A percentile compares a stretch with the other conserved stretches of the same genome.
These are phyloP conservation scores for Verticillium nubilum DNA, from an alignment of 2,329 filamentous ascomycete species.

Conservation along the genomic window DNA sequence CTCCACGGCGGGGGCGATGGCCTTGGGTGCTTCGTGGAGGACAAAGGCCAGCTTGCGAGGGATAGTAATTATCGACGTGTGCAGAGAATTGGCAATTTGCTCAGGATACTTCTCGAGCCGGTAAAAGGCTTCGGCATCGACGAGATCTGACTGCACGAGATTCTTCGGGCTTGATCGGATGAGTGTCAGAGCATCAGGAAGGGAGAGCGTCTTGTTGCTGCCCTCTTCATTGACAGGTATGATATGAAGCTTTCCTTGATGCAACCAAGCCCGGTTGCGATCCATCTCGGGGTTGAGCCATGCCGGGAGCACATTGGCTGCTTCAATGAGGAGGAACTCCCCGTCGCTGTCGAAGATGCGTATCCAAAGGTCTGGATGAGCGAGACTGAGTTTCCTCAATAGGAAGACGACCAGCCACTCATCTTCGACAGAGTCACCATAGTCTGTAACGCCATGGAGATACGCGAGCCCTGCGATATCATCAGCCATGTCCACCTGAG, in stretches of 20 bases:
- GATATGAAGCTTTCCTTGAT: slow-evolving; percentile 68
- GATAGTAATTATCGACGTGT: slow-evolving; percentile 66
- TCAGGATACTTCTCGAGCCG: slow-evolving; percentile 77
- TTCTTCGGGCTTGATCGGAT: slow-evolving; percentile 50
- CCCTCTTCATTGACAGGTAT: slow-evolving; percentile 51
- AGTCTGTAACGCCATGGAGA: slow-evolving; percentile 75
- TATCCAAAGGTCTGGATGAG: slow-evolving; percentile 72
- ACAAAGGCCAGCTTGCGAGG: slow-evolving; percentile 79
- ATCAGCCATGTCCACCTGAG: neutral
- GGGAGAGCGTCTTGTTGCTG: slow-evolving; percentile 42
- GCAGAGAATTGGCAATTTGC: slow-evolving; percentile 69
- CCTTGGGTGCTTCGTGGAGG: slow-evolving; percentile 67
- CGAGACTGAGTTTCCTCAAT: slow-evolving; percentile 71
- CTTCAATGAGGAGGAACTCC: slow-evolving; percentile 92
- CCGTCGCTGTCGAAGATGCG: slow-evolving; percentile 83
- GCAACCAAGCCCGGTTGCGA: slow-evolving; percentile 83
- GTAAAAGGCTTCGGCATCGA: slow-evolving; percentile 89
- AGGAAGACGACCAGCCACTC: slow-evolving; percentile 97
- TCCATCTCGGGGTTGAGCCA: slow-evolving; percentile 94
- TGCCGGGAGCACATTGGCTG: slow-evolving; percentile 76
- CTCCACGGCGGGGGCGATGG: slow-evolving; percentile 79
- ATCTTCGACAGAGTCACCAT: slow-evolving; percentile 91
- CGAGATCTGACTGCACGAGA: slow-evolving; percentile 64
- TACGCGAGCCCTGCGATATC: slow-evolving; percentile 42
- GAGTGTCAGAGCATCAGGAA: slow-evolving; percentile 58